phyloP scores from a whole-genome alignment of 2,329 filamentous ascomycete species.

The Curvularia eragrostidis region DNA sequence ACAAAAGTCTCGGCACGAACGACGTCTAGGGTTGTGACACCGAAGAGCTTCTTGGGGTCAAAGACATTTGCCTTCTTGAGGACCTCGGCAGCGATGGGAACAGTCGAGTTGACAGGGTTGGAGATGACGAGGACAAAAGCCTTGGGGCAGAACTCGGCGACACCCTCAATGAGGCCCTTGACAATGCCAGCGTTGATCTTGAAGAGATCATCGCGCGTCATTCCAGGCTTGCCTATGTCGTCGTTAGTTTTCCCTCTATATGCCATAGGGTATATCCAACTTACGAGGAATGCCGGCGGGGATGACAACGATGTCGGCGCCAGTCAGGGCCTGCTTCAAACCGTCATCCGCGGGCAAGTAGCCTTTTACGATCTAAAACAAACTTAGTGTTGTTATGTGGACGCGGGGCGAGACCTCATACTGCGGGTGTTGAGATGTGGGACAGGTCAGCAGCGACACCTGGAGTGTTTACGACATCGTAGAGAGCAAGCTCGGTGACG shows the following conservation, averaged over 20 bases:
- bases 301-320: slow-evolving; percentile 95
- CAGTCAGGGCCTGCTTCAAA: slow-evolving; percentile 85
- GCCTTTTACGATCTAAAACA: slow-evolving; percentile 74
- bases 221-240: slow-evolving; percentile 90
- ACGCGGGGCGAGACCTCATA: slow-evolving; percentile 53
- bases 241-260: slow-evolving; percentile 21
- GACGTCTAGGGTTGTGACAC: slow-evolving; percentile 98
- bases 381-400: slow-evolving; percentile 25
- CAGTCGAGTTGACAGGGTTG: slow-evolving; percentile 99
- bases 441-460: slow-evolving; percentile 96
- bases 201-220: slow-evolving; percentile 99
- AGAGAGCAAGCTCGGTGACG: slow-evolving; percentile 91
- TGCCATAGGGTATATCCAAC: slow-evolving; percentile 12
- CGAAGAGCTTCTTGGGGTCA: slow-evolving; percentile 93
- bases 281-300: slow-evolving; percentile 96
- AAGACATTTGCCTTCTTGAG: slow-evolving; percentile 93
- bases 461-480: slow-evolving; percentile 99
- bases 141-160: slow-evolving; percentile 87
- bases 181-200: slow-evolving; percentile 99
- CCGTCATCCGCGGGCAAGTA: slow-evolving; percentile 86
- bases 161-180: slow-evolving; percentile 86
- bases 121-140: slow-evolving; percentile 97
- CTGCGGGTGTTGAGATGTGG: slow-evolving; percentile 91
- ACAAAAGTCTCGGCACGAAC: slow-evolving; percentile 98
- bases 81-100: slow-evolving; percentile 95